Percentiles rank a stretch among this genome's conserved stretches.
These are phyloP conservation scores for Pedinophyceae sp. DNA, from an alignment of 139 green algal species.

Conservation along the genomic window DNA sequence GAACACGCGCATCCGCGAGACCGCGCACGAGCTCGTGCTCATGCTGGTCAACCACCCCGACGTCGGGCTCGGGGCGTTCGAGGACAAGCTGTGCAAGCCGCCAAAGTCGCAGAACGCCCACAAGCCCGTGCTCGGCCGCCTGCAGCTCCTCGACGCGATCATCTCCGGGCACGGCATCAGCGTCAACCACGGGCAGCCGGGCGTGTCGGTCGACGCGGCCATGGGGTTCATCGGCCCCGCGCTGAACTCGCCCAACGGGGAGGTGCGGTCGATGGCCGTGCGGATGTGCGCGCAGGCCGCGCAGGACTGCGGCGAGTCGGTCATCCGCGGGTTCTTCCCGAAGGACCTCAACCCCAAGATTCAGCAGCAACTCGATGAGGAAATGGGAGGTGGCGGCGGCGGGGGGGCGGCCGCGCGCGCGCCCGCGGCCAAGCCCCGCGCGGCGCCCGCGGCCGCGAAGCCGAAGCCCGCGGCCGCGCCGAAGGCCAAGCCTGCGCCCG, in stretches of 20 bases:
- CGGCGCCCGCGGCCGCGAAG: neutral
- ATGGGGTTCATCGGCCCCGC: slow-evolving; percentile 56
- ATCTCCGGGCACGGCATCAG: slow-evolving; percentile 30
- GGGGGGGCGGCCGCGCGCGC: neutral
- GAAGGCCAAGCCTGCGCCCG: neutral
- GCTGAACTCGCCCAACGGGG: slow-evolving; percentile 33
- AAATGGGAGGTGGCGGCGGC: slow-evolving; percentile 16
- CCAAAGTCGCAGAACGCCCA: slow-evolving; percentile 50
- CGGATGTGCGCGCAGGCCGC: slow-evolving; percentile 28
- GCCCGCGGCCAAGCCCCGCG: neutral
- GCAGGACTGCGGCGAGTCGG: slow-evolving; percentile 1
- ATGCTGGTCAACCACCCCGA: slow-evolving; percentile 1
- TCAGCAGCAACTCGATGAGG: slow-evolving; percentile 47
- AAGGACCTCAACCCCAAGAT: slow-evolving; percentile 67
- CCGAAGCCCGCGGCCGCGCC: too few species aligned
- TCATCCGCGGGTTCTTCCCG: slow-evolving; percentile 40
- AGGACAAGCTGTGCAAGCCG: slow-evolving; percentile 13
- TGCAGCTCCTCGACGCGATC: slow-evolving; percentile 32
- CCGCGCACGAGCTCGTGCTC: slow-evolving; percentile 2
- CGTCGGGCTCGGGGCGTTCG: neutral
- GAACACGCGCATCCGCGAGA: slow-evolving; percentile 27
- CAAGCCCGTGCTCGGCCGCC: slow-evolving; percentile 43
- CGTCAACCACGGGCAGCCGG: slow-evolving; percentile 30
- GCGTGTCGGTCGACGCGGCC: slow-evolving; percentile 46
- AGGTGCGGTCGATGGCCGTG: slow-evolving; percentile 36